Base-by-base conservation (phyloP, 2,329 filamentous ascomycete genomes). In the Periglandula ipomoeae region DNA sequence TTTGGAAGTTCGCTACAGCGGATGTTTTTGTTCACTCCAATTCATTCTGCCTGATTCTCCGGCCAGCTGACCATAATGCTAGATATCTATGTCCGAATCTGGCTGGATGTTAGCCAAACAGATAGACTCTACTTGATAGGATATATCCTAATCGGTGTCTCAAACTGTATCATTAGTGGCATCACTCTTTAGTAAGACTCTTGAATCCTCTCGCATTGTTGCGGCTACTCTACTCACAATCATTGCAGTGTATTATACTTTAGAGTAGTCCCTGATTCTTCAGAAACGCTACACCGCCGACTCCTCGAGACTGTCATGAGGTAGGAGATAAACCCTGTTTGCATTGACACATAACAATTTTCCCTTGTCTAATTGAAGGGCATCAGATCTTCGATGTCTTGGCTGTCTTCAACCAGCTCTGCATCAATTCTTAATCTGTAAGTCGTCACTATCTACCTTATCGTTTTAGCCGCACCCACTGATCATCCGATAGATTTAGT, bases 401-500 rank as follows among this genome's bases (percentile, higher is more conserved):
- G 34, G 34, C 34, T 46, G 6, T 46, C 44, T 10, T 46, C 44
- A 10, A 46, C 44, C 9, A 46, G 34, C 9, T 26, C 30, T n/a
- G 44, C 27, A 19, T 38, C 34, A 13, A 17, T 46, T 30, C 44
- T 46, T 15, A 46, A 46, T 26, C 17, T 46, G 44, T 38, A 26
- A 17, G 44, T 23, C 15, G 35, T 10, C 35, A 19, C 6, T 10
- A 4, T 46, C 11, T 40, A 10, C 26, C 13, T 32, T 3, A 22
- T n/a, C 17, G n/a, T n/a, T n/a, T n/a, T n/a, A n/a, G n/a, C n/a
- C n/a, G n/a, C n/a, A n/a, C n/a, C n/a, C n/a, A n/a, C 37, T 39
- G n/a, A 17, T 17, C n/a, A 17, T 17, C 26, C 13, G 9, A 38
- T 40, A 53, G 51, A 15, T 53, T 53, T 34, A 53, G 51, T 26